Evolutionary conservation across 495 filamentous ascomycete species (phyloP), one percentile per base, ranked within the genome.

Genomic region (Paragyromitra xinjiangensis): DNA sequence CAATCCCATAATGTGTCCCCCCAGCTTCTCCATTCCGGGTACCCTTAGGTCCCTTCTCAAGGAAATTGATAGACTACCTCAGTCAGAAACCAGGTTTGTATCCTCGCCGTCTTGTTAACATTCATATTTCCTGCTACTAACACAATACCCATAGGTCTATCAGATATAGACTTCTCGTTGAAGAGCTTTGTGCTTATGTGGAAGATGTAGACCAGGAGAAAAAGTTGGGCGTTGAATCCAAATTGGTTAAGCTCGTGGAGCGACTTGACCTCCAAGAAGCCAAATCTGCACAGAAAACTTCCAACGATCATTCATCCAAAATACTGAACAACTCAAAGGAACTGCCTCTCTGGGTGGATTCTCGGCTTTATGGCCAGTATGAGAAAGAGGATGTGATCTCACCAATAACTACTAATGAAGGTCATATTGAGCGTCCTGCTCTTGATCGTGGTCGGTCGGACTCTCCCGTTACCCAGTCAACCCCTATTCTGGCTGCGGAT

Each of bases 181-280:
- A 77, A 16, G 69, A 77, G 29, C 42, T 77, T 1, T 77, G 74
- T 61, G 53, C 16, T 16, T 77, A 72, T 9, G 69, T 77, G n/a
- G 74, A 77, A 65, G 74, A 66, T 64, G 42, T 77, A 34, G 74
- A 77, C 22, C 14, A 29, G 69, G 69, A 39, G 34, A 29, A 24
- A 34, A 50, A 61, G 16, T 29, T 65, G 51, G 69, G 74, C 1
- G 62, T 77, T 64, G 62, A 73, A 50, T 65, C 61, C 0, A 77
- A 66, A 50, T 58, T 77, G 29, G 53, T 73, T 6, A 66, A 77
- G 7, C 7, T 77, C 5, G 34, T 77, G 29, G 19, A 58, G 9
- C 34, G 29, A 9, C 51, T 44, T 51, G 53, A 37, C 11, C 26
- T 48, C 34, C 62, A 22, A 26, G 42, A 64, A 4, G 4, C 7